phyloP scores from a whole-genome alignment of 1,284 basidiomycete species.

The Xerocomus cyaneibrunnescens region DNA sequence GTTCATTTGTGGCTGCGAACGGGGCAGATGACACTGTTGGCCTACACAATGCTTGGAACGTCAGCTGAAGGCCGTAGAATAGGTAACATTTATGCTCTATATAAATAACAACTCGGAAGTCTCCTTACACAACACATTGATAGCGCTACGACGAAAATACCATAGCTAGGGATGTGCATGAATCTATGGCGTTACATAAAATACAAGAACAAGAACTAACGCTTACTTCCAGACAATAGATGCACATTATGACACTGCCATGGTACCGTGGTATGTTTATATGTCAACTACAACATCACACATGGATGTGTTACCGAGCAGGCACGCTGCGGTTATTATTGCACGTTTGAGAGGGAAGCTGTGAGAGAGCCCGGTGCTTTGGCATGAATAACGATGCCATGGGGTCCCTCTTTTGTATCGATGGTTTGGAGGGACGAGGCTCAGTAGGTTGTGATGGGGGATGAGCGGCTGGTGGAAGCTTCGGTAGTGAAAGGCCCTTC shows the following conservation, averaged over 20 bases:
- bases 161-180: constrained; percentile 7
- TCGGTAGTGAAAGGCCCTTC: constrained; percentile 19
- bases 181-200: constrained; percentile 17
- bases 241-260: constrained; percentile 4
- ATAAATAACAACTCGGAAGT: neutral
- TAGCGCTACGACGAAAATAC: constrained; percentile 5
- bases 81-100: constrained; percentile 4
- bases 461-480: constrained; percentile 14
- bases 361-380: constrained; percentile 66
- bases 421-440: constrained; percentile 35
- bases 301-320: constrained; percentile 19
- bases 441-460: constrained; percentile 19
- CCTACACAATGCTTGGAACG: constrained; percentile 68
- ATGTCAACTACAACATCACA: neutral
- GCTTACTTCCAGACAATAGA: constrained; percentile 9
- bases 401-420: constrained; percentile 57
- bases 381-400: constrained; percentile 71
- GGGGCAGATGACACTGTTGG: constrained; percentile 74
- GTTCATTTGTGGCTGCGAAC: constrained; percentile 46
- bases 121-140: constrained; percentile 1
- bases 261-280: neutral
- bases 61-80: constrained; percentile 23
- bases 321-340: constrained; percentile 22
- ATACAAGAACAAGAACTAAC: constrained; percentile 13
- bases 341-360: constrained; percentile 43